Evolutionary conservation across 495 filamentous ascomycete genomes (phyloP).

Genomic region (Haplographium delicatum): DNA sequence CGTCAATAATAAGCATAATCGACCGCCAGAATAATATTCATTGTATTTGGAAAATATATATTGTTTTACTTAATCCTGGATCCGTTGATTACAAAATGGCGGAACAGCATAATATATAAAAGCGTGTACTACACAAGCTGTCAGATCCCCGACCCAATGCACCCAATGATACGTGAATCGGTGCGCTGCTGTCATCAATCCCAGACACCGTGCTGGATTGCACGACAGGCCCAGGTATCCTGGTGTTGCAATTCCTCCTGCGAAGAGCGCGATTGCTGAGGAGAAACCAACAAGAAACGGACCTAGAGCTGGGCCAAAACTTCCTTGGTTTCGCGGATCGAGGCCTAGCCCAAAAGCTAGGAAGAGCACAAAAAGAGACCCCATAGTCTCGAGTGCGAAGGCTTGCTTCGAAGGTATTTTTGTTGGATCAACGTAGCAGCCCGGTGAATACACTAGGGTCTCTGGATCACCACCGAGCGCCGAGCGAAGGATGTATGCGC

Average conservation of each 20-base stretch:
- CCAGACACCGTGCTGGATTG: slow-evolving; percentile 12
- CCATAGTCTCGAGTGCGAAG: slow-evolving; percentile 40
- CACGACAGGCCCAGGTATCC: slow-evolving; percentile 29
- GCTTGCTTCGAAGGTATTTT: slow-evolving; percentile 22
- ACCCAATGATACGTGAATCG: slow-evolving; percentile 12
- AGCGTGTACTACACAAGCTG: slow-evolving; percentile 21
- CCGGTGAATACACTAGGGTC: not conserved
- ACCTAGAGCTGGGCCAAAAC: slow-evolving; percentile 38
- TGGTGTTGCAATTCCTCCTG: slow-evolving; percentile 31
- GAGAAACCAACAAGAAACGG: slow-evolving; percentile 41
- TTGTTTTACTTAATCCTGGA: not conserved
- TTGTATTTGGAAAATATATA: too few species aligned
- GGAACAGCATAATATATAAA: slow-evolving; percentile 7
- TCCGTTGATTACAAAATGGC: slow-evolving; percentile 6
- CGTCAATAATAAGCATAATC: too few species aligned
- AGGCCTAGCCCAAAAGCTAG: slow-evolving; percentile 36
- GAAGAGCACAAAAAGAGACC: slow-evolving; percentile 32
- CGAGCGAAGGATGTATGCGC: slow-evolving; percentile 30
- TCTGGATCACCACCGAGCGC: slow-evolving; percentile 18
- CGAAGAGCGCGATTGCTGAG: slow-evolving; percentile 35
- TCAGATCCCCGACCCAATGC: slow-evolving; percentile 10
- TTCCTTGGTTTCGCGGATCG: slow-evolving; percentile 40
- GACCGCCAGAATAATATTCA: not conserved
- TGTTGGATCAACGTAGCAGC: slow-evolving; percentile 10
- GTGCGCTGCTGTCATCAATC: slow-evolving; percentile 5